These are phyloP conservation scores for Naganishia liquefaciens DNA, from an alignment of 1,284 basidiomycete genomes.

Conservation along the genomic window DNA sequence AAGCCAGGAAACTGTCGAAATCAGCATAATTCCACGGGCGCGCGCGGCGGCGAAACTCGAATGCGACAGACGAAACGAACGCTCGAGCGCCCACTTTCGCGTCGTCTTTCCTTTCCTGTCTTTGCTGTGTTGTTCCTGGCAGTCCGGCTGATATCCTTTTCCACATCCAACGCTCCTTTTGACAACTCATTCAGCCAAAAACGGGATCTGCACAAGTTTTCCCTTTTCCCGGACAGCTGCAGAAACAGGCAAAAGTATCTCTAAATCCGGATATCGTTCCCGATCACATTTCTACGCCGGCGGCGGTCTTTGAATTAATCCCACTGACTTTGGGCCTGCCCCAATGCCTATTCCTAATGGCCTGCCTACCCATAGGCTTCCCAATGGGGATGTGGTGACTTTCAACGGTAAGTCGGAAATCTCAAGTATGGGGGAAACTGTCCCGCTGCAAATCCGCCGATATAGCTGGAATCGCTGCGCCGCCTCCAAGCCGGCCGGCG, in stretches of 20 bases:
- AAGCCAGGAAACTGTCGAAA: slow-evolving; percentile 3
- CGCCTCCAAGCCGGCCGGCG: no score
- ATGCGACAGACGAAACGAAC: slow-evolving; percentile 6
- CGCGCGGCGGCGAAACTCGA: slow-evolving; percentile 6
- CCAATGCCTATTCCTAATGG: slow-evolving; percentile 6
- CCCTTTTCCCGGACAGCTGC: not conserved
- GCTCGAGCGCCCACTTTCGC: not conserved
- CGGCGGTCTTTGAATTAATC: not conserved
- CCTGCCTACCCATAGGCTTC: slow-evolving; percentile 34
- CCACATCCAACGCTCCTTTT: not conserved
- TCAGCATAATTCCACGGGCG: slow-evolving; percentile 6
- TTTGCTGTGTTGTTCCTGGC: not conserved
- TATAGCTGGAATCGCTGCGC: no score
- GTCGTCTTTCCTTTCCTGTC: slow-evolving; percentile 7
- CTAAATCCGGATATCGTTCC: slow-evolving; percentile 1
- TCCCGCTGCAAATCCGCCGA: no score
- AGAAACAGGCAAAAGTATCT: not conserved
- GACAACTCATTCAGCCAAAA: not conserved
- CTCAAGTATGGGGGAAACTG: not conserved
- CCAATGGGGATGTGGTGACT: slow-evolving; percentile 50
- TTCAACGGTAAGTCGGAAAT: slow-evolving; percentile 45
- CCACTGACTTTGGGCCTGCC: not conserved
- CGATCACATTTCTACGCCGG: slow-evolving; percentile 19
- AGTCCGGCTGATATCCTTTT: not conserved
- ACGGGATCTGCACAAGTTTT: not conserved